Evolutionary conservation across 768 basidiomycete genomes (phyloP), one percentile per base, ranked within the genome.

Genomic region (Pholiota conissans): DNA sequence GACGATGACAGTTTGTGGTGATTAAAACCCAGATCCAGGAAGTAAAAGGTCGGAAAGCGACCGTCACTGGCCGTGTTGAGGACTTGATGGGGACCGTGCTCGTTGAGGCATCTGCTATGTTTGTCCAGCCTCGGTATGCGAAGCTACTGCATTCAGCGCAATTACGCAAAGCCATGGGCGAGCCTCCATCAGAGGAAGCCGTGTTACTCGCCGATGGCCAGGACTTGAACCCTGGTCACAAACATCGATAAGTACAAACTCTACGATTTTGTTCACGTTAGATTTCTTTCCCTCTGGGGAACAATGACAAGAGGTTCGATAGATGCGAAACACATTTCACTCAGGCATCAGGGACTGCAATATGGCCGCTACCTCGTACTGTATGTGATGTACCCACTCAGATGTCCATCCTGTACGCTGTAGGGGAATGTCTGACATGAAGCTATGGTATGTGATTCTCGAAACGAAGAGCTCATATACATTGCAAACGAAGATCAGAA

Each of bases 71-170:
- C 0, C 77, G 73, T 9, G 82, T 98, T 28, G 91, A 95, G 73
- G 87, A 88, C 56, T 70, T 93, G 10, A 79, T 89, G n/a, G 96
- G 96, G 0, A 89, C 84, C 32, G 65, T 88, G 3, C 81, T 98
- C 0, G 91, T 89, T 3, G 90, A 95, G 67, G 93, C 94, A 0
- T 79, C 76, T 0, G 91, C 84, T 0, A 77, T 88, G 34, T 97
- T 96, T 65, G 84, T 98, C 13, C 93, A 98, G 65, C 95, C 95
- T 1, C 86, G 84, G 57, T 94, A 95, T 65, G 90, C 95, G 2
- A 84, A 87, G 56, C 76, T 94, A 49, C 77, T 97, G 26, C 84
- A 85, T 62, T 80, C 81, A 34, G 74, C 73, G 1, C 77, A 80
- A 3, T 70, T 93, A 0, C 80, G 78, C 54, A 82, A 87, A 60